These are phyloP conservation scores for Serendipita sp. DNA, from an alignment of 768 basidiomycete species.

Conservation along the genomic window DNA sequence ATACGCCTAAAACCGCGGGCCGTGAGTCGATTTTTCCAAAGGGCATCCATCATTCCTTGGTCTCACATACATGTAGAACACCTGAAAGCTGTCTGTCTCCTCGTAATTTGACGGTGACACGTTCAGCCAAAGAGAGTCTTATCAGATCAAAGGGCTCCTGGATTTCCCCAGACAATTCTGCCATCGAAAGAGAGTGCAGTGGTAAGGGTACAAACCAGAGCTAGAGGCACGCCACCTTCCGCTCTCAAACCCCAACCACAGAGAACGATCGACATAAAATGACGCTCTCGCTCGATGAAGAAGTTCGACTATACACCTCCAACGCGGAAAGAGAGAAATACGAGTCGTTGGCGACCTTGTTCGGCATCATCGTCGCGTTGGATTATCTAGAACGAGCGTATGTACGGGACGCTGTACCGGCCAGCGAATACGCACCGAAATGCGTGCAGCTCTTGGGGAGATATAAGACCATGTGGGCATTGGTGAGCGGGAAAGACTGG, in stretches of 20 bases:
- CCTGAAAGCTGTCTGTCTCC: conserved; percentile 88
- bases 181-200: not conserved
- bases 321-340: conserved; percentile 83
- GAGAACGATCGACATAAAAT: conserved; percentile 21
- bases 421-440: conserved; percentile 93
- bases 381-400: conserved; percentile 95
- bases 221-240: not conserved
- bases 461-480: conserved; percentile 93
- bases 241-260: conserved; percentile 2
- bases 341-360: conserved; percentile 77
- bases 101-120: conserved; percentile 92
- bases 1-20: conserved; percentile 55
- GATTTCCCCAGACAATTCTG: conserved; percentile 19
- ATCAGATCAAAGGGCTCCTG: conserved; percentile 98
- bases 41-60: conserved; percentile 9
- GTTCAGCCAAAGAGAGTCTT: conserved; percentile 88
- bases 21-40: conserved; percentile 2
- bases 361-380: conserved; percentile 76
- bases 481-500: conserved; percentile 31
- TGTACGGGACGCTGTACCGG: conserved; percentile 84
- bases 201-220: not conserved
- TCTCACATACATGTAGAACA: conserved; percentile 73
- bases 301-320: conserved; percentile 72
- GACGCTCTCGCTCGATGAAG: conserved; percentile 65
- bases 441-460: conserved; percentile 89